These are phyloP conservation scores for Pyrus hybrid DNA, from an alignment of 331 rosid genomes.

Conservation along the genomic window DNA sequence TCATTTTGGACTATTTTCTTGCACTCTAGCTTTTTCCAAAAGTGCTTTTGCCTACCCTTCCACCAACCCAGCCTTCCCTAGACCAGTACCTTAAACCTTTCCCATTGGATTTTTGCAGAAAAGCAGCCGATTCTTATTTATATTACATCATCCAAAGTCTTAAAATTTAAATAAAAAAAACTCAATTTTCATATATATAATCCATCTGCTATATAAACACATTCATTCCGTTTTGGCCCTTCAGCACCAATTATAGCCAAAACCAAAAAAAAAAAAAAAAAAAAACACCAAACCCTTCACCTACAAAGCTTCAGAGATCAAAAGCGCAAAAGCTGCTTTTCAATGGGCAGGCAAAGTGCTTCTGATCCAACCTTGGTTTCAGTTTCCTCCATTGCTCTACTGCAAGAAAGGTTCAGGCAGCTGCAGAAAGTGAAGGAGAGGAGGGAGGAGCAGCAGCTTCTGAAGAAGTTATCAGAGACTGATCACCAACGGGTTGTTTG, in stretches of 20 bases:
- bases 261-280: slow-evolving; percentile 9
- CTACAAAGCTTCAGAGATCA: too few species aligned
- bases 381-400: slow-evolving; percentile 77
- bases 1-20: slow-evolving; percentile 42
- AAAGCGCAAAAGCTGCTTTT: neutral
- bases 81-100: slow-evolving; percentile 36
- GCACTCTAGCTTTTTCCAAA: slow-evolving; percentile 42
- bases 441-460: slow-evolving; percentile 71
- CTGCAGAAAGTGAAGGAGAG: slow-evolving; percentile 86
- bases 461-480: slow-evolving; percentile 30
- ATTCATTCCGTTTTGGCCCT: slow-evolving; percentile 30
- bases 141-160: slow-evolving; percentile 27
- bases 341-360: slow-evolving; percentile 65
- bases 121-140: slow-evolving; percentile 49
- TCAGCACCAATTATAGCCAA: slow-evolving; percentile 41
- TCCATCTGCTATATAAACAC: slow-evolving; percentile 33
- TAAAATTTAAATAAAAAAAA: neutral
- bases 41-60: slow-evolving; percentile 57
- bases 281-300: neutral
- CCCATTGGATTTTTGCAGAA: slow-evolving; percentile 42
- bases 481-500: slow-evolving; percentile 12
- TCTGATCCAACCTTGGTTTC: slow-evolving; percentile 39
- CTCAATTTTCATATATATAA: neutral
- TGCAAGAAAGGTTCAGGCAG: slow-evolving; percentile 88
- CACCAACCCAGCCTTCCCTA: slow-evolving; percentile 48